Evolutionary conservation across 495 filamentous ascomycete genomes (phyloP), one percentile per base, ranked within the genome.

Genomic region (Penicillium subrubescens): DNA sequence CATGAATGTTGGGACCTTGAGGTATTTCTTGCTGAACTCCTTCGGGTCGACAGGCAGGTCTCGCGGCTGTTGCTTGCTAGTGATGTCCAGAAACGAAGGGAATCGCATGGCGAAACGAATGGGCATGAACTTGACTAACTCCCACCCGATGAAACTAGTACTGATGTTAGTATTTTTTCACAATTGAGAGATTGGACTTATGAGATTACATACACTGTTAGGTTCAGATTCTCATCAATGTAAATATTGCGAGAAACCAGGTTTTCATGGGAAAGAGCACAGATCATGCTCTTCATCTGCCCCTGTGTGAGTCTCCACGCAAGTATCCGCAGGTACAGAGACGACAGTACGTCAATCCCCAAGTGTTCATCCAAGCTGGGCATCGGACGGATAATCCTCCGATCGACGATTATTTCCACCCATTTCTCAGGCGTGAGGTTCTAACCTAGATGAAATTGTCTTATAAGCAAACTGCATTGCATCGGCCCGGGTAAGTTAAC

Each of bases 171-270:
- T 23, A 8, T 8, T 51, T 11, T 43, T 1, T 19, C 15, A 23
- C n/a, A 29, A 19, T 12, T 12, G n/a, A 8, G 21, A 14, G 0
- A 39, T 31, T 12, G 34, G 52, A 8, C 29, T 1, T 27, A 15
- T 29, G 2, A 14, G 21, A 12, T 23, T 31, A 19, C 19, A 23
- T 48, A 39, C 59, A 46, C 59, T 21, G 50, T 50, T 3, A 60
- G 14, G 5, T 60, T 52, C 34, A 52, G 53, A 21, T 60, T 10
- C 15, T 51, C 21, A 14, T 60, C 59, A 34, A 60, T 10, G 31
- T 53, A 35, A 21, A 60, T 60, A 33, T 53, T 60, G 14, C 34
- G 37, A 11, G 41, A 5, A 5, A 8, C 0, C 0, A 59, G 27
- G 14, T 35, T 5, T 14, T 59, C 57, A n/a, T 59, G 57, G 2